Evolutionary conservation across 495 filamentous ascomycete species (phyloP).

Genomic region (Sphaerosporella brunnea): DNA sequence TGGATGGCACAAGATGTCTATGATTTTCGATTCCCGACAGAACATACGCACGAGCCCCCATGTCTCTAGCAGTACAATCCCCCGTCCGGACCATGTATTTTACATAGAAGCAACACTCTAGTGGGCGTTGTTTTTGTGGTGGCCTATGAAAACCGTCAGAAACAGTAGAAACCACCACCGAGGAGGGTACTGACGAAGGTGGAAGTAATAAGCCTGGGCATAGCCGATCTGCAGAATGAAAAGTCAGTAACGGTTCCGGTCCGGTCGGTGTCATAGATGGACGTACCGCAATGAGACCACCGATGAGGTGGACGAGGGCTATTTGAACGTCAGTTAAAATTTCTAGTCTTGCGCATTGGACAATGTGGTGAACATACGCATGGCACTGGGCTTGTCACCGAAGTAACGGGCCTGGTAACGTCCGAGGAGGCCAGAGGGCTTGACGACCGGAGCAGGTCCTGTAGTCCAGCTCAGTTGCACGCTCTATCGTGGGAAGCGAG

Average conservation of each 20-base stretch:
- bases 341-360: too few relatives aligned
- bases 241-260: background rate
- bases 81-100: background rate
- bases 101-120: slow-evolving; percentile 31
- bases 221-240: slow-evolving; percentile 45
- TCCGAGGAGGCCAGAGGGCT: slow-evolving; percentile 60
- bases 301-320: slow-evolving; percentile 81
- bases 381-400: slow-evolving; percentile 68
- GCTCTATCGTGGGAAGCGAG: background rate
- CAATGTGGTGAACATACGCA: slow-evolving; percentile 49
- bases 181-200: slow-evolving; percentile 58
- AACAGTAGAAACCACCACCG: background rate
- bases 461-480: slow-evolving; percentile 27
- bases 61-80: too few relatives aligned
- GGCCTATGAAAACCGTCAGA: slow-evolving; percentile 41
- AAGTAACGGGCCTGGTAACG: slow-evolving; percentile 91
- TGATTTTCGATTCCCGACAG: too few relatives aligned
- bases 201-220: slow-evolving; percentile 97
- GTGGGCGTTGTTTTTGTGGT: slow-evolving; percentile 99
- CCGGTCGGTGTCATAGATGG: too few relatives aligned
- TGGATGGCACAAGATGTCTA: too few relatives aligned
- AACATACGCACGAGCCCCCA: too few relatives aligned
- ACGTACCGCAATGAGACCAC: slow-evolving; percentile 39
- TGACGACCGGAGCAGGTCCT: slow-evolving; percentile 61
- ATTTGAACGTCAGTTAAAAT: too few relatives aligned